Conservation (phyloP, 257 asterid species). For the Solanum chiquidenum region DNA sequence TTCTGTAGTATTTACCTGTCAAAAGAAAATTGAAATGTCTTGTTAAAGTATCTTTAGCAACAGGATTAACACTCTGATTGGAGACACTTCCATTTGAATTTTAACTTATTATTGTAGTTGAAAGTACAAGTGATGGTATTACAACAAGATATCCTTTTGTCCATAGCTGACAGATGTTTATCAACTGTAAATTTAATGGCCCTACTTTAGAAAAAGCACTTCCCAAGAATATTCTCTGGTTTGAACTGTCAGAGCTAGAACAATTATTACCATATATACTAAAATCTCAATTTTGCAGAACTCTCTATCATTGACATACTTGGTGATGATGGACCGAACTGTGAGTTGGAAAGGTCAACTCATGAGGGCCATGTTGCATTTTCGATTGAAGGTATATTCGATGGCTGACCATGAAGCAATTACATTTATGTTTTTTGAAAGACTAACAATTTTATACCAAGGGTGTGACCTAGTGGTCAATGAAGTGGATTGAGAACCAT, state of each 20-base stretch:
- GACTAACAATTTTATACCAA: neutral
- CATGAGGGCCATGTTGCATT: slow-evolving; percentile 74
- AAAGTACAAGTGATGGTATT: neutral
- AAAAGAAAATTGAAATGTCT: neutral
- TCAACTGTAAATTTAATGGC: neutral
- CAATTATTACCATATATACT: neutral
- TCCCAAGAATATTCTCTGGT: neutral
- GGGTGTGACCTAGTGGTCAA: neutral
- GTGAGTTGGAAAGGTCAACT: slow-evolving; percentile 19
- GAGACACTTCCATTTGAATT: neutral
- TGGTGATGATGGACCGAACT: slow-evolving; percentile 46
- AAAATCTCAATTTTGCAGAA: slow-evolving; percentile 26
- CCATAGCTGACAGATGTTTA: neutral
- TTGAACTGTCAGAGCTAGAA: neutral
- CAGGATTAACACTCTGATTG: neutral
- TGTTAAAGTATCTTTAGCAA: neutral
- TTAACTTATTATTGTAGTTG: neutral
- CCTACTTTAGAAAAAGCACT: neutral
- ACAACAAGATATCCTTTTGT: neutral
- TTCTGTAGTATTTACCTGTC: neutral
- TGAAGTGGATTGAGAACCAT: neutral
- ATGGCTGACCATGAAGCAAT: neutral
- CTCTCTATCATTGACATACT: slow-evolving; percentile 66
- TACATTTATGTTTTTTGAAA: neutral
- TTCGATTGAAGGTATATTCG: slow-evolving; percentile 64